A percentile compares a stretch with the other conserved stretches of the same genome.
Evolutionary conservation across 768 basidiomycete species (phyloP).

Genomic region (Russula brevipes): DNA sequence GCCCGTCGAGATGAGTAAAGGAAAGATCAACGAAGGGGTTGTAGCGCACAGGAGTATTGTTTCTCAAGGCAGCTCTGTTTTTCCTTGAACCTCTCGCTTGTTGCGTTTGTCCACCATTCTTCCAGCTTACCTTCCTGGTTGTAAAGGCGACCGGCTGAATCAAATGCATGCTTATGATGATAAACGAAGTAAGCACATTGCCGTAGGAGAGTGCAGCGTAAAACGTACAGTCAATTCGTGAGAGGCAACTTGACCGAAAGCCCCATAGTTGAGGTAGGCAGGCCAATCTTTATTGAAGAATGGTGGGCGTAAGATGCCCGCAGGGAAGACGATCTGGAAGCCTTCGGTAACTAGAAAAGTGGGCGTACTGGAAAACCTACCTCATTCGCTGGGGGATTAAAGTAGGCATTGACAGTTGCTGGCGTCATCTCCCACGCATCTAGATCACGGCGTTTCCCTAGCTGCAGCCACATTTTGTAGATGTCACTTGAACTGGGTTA

Average conservation of each 20-base stretch:
- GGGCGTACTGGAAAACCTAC: constrained; percentile 34
- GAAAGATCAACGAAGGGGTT: background rate
- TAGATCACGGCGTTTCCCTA: constrained; percentile 65
- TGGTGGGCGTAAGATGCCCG: constrained; percentile 89
- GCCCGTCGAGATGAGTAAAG: background rate
- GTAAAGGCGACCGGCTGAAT: constrained; percentile 84
- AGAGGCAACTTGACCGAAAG: constrained; percentile 87
- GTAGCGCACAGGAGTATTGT: constrained; percentile 71
- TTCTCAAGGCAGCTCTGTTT: constrained; percentile 86
- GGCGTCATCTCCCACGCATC: constrained; percentile 87
- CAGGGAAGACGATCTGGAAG: constrained; percentile 87
- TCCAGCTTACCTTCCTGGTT: constrained; percentile 84
- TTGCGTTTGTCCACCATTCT: constrained; percentile 90
- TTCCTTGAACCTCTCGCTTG: constrained; percentile 75
- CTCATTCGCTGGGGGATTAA: constrained; percentile 83
- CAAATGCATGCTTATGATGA: constrained; percentile 70
- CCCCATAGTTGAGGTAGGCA: constrained; percentile 81
- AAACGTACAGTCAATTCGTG: constrained; percentile 80
- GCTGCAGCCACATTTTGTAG: constrained; percentile 64
- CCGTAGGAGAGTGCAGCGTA: background rate
- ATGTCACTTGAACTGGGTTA: constrained; percentile 49
- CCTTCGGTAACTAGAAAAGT: background rate
- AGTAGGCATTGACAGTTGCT: constrained; percentile 84
- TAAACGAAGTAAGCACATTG: background rate
- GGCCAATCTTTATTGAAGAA: constrained; percentile 90